Conservation (phyloP, 2,329 filamentous ascomycete species). For the Calonectria pseudoturangicola region DNA sequence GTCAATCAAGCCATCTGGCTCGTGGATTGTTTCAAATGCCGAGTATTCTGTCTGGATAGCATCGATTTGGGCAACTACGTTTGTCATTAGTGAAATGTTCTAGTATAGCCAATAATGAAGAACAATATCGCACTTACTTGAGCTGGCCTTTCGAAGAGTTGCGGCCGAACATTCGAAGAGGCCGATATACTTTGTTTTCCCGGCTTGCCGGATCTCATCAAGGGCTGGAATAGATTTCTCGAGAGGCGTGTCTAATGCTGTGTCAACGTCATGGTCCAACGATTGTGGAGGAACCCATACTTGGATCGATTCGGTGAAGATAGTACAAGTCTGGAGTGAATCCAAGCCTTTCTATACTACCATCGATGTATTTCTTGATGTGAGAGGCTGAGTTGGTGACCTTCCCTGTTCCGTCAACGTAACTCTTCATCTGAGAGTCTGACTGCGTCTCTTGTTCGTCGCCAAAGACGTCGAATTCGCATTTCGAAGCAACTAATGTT, state of each 20-base stretch:
- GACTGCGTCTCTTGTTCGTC: constrained; percentile 34
- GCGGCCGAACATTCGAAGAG: constrained; percentile 67
- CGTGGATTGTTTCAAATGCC: constrained; percentile 64
- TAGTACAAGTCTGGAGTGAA: constrained; percentile 68
- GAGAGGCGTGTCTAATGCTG: constrained; percentile 61
- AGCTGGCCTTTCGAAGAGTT: constrained; percentile 66
- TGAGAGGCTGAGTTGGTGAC: constrained; percentile 67
- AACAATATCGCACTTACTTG: constrained; percentile 56
- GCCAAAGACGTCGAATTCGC: constrained; percentile 64
- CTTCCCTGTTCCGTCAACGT: not conserved
- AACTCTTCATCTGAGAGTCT: too few relatives aligned
- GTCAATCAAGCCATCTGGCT: constrained; percentile 63
- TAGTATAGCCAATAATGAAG: fast-evolving
- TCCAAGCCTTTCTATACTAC: constrained; percentile 68
- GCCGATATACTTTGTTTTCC: constrained; percentile 69
- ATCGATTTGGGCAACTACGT: constrained; percentile 66
- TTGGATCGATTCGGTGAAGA: constrained; percentile 66
- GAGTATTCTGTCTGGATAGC: constrained; percentile 68
- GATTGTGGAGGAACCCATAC: constrained; percentile 45
- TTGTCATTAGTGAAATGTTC: not conserved
- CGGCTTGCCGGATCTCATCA: constrained; percentile 65
- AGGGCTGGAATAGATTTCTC: constrained; percentile 68
- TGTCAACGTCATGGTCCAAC: not conserved
- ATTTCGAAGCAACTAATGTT: constrained; percentile 67
- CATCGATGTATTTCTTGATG: constrained; percentile 69